Evolutionary conservation across 352 stramenopile species (phyloP).

Genomic region (Pythium oligandrum): DNA sequence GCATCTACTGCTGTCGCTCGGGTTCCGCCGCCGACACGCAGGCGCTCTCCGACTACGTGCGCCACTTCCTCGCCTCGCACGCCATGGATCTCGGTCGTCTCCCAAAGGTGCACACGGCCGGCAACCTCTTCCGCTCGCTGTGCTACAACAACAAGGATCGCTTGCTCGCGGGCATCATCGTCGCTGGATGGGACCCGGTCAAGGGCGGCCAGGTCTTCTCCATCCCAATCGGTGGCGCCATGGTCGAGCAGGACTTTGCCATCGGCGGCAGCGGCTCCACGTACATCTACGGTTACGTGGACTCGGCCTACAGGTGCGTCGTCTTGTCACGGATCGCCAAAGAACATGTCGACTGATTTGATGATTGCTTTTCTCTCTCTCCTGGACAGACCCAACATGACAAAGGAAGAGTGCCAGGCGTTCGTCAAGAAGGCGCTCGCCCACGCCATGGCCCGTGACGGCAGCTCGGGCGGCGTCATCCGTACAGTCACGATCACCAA

Average conservation of each 20-base stretch:
- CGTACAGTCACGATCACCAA: constrained; percentile 94
- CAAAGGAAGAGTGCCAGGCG: constrained; percentile 91
- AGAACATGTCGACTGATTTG: too few species aligned
- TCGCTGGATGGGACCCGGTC: constrained; percentile 96
- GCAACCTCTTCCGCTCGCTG: constrained; percentile 94
- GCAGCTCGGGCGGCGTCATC: constrained; percentile 97
- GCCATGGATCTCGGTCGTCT: constrained; percentile 81
- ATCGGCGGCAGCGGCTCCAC: constrained; percentile 96
- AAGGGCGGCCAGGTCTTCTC: constrained; percentile 95
- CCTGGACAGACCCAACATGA: constrained; percentile 87
- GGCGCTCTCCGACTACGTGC: constrained; percentile 80
- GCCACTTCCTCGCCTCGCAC: constrained; percentile 76
- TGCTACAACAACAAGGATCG: constrained; percentile 99
- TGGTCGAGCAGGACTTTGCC: constrained; percentile 96
- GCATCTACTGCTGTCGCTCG: constrained; percentile 97
- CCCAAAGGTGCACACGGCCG: constrained; percentile 96
- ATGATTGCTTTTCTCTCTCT: background rate
- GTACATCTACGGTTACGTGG: constrained; percentile 97
- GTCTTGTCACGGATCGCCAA: background rate
- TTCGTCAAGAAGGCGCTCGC: constrained; percentile 95
- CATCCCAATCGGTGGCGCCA: constrained; percentile 93
- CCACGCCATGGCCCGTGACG: constrained; percentile 98
- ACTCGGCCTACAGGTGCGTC: constrained; percentile 89
- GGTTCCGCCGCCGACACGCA: constrained; percentile 98
- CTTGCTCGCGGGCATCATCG: constrained; percentile 94